Conservation (phyloP, 768 basidiomycete species). For the Pisolithus orientalis region DNA sequence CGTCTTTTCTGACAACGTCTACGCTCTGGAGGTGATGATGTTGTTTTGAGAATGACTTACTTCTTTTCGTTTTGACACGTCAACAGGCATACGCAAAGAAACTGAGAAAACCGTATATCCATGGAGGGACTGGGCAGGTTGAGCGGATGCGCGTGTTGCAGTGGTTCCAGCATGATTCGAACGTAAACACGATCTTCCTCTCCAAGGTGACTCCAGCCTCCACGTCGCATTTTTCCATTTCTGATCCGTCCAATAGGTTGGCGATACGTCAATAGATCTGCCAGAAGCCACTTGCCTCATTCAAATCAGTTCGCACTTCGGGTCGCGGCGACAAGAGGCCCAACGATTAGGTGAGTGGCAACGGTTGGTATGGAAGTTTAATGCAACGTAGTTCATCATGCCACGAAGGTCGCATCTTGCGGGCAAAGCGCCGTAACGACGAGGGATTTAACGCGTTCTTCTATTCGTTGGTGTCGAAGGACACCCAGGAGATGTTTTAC, state of each 20-base stretch:
- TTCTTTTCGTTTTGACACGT: not conserved
- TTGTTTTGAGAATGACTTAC: not conserved
- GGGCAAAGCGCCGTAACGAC: constrained; percentile 96
- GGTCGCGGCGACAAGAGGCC: constrained; percentile 95
- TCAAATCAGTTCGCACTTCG: constrained; percentile 98
- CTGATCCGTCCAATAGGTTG: constrained; percentile 51
- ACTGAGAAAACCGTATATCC: constrained; percentile 90
- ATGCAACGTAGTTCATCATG: constrained; percentile 10
- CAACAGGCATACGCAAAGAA: constrained; percentile 89
- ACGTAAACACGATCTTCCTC: constrained; percentile 96
- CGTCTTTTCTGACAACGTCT: constrained; percentile 98
- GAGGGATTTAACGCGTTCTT: constrained; percentile 99
- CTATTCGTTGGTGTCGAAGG: constrained; percentile 97
- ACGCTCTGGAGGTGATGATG: constrained; percentile 78
- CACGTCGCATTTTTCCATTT: constrained; percentile 10
- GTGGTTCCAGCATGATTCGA: constrained; percentile 91
- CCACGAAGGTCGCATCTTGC: constrained; percentile 78
- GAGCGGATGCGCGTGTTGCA: constrained; percentile 95
- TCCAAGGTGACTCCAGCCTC: constrained; percentile 63
- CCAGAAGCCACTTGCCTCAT: constrained; percentile 99
- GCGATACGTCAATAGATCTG: constrained; percentile 97
- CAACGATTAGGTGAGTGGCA: constrained; percentile 73
- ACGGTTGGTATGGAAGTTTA: constrained; percentile 9
- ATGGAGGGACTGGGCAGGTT: constrained; percentile 90
- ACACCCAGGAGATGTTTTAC: constrained; percentile 99